phyloP scores from a whole-genome alignment of 768 basidiomycete species.

The Kwoniella pini region DNA sequence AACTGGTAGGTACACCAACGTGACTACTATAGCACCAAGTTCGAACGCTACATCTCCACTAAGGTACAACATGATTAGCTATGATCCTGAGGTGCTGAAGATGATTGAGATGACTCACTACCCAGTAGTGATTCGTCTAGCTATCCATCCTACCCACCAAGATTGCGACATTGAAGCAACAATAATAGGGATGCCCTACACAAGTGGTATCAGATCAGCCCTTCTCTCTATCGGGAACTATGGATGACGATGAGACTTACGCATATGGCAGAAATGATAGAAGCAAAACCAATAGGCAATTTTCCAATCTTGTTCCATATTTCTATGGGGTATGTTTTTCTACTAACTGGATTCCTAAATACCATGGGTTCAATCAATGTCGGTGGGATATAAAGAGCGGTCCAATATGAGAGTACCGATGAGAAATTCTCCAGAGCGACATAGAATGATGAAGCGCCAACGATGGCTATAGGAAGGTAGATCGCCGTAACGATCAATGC shows the following conservation, averaged over 20 bases:
- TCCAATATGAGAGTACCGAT: constrained; percentile 45
- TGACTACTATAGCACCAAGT: constrained; percentile 35
- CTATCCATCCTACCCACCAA: constrained; percentile 53
- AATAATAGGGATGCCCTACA: constrained; percentile 41
- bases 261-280: constrained; percentile 33
- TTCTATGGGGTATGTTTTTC: constrained; percentile 38
- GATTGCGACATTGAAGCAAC: constrained; percentile 47
- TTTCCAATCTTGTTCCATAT: constrained; percentile 39
- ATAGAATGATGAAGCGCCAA: constrained; percentile 47
- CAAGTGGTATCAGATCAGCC: neutral
- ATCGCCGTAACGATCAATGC: constrained; percentile 47
- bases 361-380: constrained; percentile 44
- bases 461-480: constrained; percentile 49
- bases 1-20: constrained; percentile 35
- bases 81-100: neutral
- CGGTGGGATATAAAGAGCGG: constrained; percentile 47
- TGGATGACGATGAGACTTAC: constrained; percentile 21
- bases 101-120: constrained; percentile 28
- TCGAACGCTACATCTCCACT: constrained; percentile 50
- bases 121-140: constrained; percentile 36
- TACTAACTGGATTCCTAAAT: constrained; percentile 39
- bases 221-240: neutral
- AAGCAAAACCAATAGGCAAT: constrained; percentile 42
- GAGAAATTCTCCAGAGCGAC: constrained; percentile 45
- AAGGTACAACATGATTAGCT: neutral